Base-by-base conservation (phyloP, 192 early-diverging fungal species). In the Backusella australiensis region DNA sequence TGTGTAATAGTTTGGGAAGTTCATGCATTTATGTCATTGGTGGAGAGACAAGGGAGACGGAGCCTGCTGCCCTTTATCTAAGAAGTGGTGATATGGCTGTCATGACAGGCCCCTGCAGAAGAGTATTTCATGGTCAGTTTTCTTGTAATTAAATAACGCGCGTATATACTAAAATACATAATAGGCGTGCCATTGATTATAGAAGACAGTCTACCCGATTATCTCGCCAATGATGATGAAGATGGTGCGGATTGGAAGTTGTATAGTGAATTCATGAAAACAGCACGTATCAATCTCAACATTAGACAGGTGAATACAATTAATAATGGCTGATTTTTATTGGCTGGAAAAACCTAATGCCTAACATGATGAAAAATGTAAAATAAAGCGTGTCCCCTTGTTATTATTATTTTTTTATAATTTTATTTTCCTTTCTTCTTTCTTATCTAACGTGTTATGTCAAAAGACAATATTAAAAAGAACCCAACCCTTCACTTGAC, bases 231-330 rank as follows among this genome's bases (percentile, higher is more conserved):
- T 15, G n/a, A 69, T 0, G 3, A 49, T 14, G 21, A 46, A 1
- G 71, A 73, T 65, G 36, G n/a, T 19, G 81, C 83, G 0, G 88
- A 88, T 19, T 93, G 92, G 91, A 73, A 79, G 49, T 78, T 91
- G 53, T 91, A 89, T 90, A 90, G 85, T 3, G 85, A 86, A 8
- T 97, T 91, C 63, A 79, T 98, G 76, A 69, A 71, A 17, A 83
- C 85, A 19, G 84, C 94, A 7, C 87, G 97, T 46, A 91, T 98
- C 68, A 99, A 99, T 74, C 84, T 97, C 67, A 99, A 99, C 73
- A 91, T 97, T 32, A 89, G 97, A 41, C 96, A 99, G 86, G 94
- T 96, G 17, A 63, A 63, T 26, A 11, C 21, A 26, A 63, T 11
- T 29, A 63, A 29, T 59, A 59, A 29, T 29, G 12, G 4, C 23